phyloP scores from a whole-genome alignment of 1,139 yeast genomes.

The Geotrichum candidum region DNA sequence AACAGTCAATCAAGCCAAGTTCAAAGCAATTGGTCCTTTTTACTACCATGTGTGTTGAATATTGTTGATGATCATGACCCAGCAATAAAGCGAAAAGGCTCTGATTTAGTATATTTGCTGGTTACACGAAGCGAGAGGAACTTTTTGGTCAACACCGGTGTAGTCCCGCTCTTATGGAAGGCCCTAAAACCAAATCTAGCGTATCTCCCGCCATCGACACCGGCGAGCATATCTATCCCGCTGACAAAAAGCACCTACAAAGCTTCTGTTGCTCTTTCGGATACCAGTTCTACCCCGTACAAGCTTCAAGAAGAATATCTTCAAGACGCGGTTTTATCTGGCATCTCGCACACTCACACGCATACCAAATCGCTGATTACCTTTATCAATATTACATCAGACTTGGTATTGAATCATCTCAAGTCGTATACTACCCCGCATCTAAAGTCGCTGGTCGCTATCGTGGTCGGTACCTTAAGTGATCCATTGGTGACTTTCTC shows the following conservation, averaged over 20 bases:
- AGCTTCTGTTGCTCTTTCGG: constrained; percentile 23
- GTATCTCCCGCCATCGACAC: constrained; percentile 46
- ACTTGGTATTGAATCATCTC: constrained; percentile 12
- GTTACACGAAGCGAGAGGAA: constrained; percentile 26
- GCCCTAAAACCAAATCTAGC: constrained; percentile 40
- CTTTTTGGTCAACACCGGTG: constrained; percentile 40
- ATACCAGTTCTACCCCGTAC: constrained; percentile 6
- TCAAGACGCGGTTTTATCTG: constrained; percentile 21
- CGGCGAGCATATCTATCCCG: constrained; percentile 26
- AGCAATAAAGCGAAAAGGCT: constrained; percentile 42
- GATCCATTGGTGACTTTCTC: constrained; percentile 33
- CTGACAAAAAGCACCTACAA: constrained; percentile 24
- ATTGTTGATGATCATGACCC: constrained; percentile 49
- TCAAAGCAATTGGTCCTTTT: constrained; percentile 40
- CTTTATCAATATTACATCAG: constrained; percentile 7
- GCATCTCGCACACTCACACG: constrained; percentile 20
- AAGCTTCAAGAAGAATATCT: constrained; percentile 13
- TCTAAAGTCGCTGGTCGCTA: constrained; percentile 24
- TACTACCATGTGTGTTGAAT: constrained; percentile 47
- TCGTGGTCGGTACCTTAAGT: constrained; percentile 26
- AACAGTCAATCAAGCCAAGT: constrained; percentile 22
- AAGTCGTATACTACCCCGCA: constrained; percentile 26
- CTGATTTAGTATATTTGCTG: constrained; percentile 34
- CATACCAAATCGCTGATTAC: constrained; percentile 5
- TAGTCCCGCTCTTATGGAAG: constrained; percentile 41